These are phyloP conservation scores for Diaporthe batatas DNA, from an alignment of 2,329 filamentous ascomycete species.

Conservation along the genomic window DNA sequence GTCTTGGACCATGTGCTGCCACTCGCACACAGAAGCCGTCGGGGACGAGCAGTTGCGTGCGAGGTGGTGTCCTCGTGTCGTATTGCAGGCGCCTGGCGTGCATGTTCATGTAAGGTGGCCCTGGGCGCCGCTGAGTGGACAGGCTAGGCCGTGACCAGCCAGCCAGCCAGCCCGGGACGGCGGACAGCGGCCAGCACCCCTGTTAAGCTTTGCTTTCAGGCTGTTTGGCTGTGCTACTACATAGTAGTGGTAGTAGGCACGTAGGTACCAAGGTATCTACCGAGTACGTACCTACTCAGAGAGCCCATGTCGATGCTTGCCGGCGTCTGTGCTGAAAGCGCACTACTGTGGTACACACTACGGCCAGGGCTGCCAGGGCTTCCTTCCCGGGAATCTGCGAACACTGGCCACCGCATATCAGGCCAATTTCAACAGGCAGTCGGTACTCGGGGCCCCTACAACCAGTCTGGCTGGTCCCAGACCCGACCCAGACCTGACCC, in stretches of 20 bases:
- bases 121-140: not conserved
- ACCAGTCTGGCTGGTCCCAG: not conserved
- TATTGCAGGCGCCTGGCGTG: slow-evolving; percentile 29
- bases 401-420: slow-evolving; percentile 14
- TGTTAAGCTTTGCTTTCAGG: slow-evolving; percentile 33
- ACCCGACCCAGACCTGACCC: not conserved
- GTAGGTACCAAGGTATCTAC: too few species aligned
- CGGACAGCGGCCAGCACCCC: not conserved
- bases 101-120: slow-evolving; percentile 14
- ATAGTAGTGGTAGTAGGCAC: too few species aligned
- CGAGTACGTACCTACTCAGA: too few species aligned
- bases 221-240: too few species aligned
- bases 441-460: not conserved
- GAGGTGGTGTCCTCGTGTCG: slow-evolving; percentile 12
- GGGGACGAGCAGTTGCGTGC: slow-evolving; percentile 12
- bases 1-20: slow-evolving; percentile 17
- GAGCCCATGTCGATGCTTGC: slow-evolving; percentile 6
- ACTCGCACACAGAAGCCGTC: slow-evolving; percentile 3
- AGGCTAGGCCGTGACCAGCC: not conserved
- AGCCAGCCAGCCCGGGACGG: not conserved
- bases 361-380: not conserved
- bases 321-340: slow-evolving; percentile 27
- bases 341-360: not conserved
- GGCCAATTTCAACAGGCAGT: slow-evolving; percentile 19
- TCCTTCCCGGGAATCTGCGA: slow-evolving; percentile 21